Conservation (phyloP, 305 asterid species). For the Salvia sclarea region DNA sequence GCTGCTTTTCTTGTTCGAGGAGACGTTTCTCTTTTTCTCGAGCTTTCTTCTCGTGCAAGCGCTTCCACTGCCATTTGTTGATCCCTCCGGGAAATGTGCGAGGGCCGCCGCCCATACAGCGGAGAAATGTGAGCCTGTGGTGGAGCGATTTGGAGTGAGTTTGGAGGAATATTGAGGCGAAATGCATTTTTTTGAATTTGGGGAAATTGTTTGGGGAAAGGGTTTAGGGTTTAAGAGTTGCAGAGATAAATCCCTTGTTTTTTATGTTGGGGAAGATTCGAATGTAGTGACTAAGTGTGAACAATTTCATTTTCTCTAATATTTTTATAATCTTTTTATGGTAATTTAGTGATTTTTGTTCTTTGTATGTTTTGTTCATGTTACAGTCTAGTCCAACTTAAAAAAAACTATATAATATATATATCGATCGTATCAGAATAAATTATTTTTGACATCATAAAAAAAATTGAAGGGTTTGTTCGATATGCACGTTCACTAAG, state of each 20-base stretch:
- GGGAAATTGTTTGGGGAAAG: constrained; percentile 12
- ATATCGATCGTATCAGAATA: no score
- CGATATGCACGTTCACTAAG: no score
- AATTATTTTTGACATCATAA: no score
- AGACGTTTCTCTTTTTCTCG: constrained; percentile 81
- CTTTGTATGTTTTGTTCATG: no score
- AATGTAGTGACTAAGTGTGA: no score
- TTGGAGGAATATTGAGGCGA: constrained; percentile 39
- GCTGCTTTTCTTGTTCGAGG: constrained; percentile 84
- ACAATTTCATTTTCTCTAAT: no score
- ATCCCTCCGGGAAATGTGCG: constrained; percentile 96
- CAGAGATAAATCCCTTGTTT: background rate
- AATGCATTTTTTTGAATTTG: constrained; percentile 43
- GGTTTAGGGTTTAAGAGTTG: constrained; percentile 55
- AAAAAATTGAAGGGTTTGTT: no score
- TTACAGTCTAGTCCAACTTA: no score
- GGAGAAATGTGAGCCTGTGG: constrained; percentile 47
- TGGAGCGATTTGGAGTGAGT: constrained; percentile 34
- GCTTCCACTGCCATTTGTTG: constrained; percentile 98
- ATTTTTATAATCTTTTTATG: no score
- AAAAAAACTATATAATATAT: no score
- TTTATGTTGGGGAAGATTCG: no score
- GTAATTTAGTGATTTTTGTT: no score
- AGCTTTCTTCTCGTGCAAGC: constrained; percentile 94
- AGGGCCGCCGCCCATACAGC: constrained; percentile 91